Evolutionary conservation across 495 filamentous ascomycete species (phyloP).

Genomic region (Aspergillus diversus): DNA sequence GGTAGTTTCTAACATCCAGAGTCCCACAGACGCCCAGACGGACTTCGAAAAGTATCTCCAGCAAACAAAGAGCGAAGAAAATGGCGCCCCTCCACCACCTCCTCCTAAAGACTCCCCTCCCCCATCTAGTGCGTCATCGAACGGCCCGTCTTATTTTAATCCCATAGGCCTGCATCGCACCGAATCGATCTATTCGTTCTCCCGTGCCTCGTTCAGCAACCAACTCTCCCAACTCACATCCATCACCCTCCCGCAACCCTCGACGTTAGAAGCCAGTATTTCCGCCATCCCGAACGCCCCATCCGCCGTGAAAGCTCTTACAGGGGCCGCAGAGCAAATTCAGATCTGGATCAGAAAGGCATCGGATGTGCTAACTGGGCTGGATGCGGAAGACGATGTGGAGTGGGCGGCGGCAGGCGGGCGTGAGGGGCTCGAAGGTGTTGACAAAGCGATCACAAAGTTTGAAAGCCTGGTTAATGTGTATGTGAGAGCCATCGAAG

Average conservation of each 20-base stretch:
- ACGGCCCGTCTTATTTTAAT: conserved; percentile 57
- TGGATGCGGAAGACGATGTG: conserved; percentile 94
- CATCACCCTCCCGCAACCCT: conserved; percentile 81
- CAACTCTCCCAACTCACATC: conserved; percentile 88
- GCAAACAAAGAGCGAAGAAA: conserved; percentile 43
- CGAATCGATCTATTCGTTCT: conserved; percentile 85
- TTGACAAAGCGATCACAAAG: conserved; percentile 80
- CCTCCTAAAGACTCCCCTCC: conserved; percentile 48
- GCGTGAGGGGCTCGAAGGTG: conserved; percentile 83
- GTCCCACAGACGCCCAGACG: conserved; percentile 28
- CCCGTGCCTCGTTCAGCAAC: conserved; percentile 84
- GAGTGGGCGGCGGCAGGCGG: conserved; percentile 96
- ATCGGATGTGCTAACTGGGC: conserved; percentile 76
- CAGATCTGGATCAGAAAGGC: conserved; percentile 90
- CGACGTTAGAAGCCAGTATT: conserved; percentile 77
- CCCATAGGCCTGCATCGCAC: conserved; percentile 56
- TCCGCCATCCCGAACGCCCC: conserved; percentile 79
- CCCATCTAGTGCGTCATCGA: conserved; percentile 44
- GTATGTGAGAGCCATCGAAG: conserved; percentile 88
- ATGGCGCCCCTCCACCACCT: conserved; percentile 38
- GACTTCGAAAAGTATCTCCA: conserved; percentile 53
- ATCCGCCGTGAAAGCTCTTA: conserved; percentile 74
- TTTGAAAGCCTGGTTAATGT: conserved; percentile 88
- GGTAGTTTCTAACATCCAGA: conserved; percentile 12
- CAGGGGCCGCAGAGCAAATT: conserved; percentile 86